Evolutionary conservation across 345 rosid species (phyloP), one percentile per base, ranked within the genome.

Genomic region (Melastoma malabathricum): DNA sequence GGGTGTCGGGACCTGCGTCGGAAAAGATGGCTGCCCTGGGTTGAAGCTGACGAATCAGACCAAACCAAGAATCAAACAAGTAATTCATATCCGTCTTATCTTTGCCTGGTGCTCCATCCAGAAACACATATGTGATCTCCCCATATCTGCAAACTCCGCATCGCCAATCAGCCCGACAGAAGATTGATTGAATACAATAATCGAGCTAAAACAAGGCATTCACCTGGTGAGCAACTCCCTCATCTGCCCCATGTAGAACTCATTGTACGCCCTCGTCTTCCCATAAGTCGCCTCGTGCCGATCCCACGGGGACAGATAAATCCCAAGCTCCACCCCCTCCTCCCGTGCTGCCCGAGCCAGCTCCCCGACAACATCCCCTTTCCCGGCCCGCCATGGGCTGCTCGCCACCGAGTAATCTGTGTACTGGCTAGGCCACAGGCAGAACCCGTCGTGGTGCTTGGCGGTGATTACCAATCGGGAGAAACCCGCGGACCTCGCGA

Each of bases 361-460:
- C 27, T 83, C 92, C 2, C 64, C 79, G 12, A 86, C 71, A 6
- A 90, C 85, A 59, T 90, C 94, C 3, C 98, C 94, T 18, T 44
- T 18, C 27, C 96, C 94, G 59, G 56, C 47, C 54, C 75, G 65
- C 89, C 89, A 90, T 10, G 76, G 56, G 55, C 85, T 73, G 0
- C 87, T 70, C 74, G 60, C 75, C 39, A 86, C 92, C 15, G 86
- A 78, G 69, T 82, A 86, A n/a, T 83, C 68, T 0, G 92, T 86
- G 69, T 73, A 86, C 31, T 66, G 73, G 46, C 73, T 76, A 2
- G 89, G 94, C 98, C 96, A 90, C 61, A 90, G 69, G 50, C 94
- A 90, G 69, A 90, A 86, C n/a, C 98, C 98, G 46, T 90, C 98
- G 56, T 84, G 96, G 76, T 90, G 96, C 47, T 90, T 90, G 3